A percentile compares a stretch with the other conserved stretches of the same genome.
Conservation (phyloP, 2,329 filamentous ascomycete species). For the Elsinoe ampelina region DNA sequence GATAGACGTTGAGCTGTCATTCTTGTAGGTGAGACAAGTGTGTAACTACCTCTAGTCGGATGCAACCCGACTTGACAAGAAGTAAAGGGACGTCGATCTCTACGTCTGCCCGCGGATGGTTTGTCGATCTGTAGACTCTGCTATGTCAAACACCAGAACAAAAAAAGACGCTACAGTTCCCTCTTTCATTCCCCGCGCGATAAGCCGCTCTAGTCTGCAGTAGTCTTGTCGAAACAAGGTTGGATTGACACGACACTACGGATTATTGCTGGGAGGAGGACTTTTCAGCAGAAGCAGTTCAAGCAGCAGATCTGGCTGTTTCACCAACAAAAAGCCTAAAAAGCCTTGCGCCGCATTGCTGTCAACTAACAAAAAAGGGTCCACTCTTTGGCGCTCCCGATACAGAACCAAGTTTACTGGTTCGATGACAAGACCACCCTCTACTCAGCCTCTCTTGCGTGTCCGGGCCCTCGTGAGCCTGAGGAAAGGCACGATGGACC, state of each 20-base stretch:
- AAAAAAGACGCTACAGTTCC: neutral
- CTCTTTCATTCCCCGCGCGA: neutral
- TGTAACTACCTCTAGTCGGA: too few relatives aligned
- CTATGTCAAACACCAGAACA: too few relatives aligned
- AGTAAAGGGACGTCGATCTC: neutral
- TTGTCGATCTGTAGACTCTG: neutral
- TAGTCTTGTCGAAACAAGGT: neutral
- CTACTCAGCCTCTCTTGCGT: conserved; percentile 10
- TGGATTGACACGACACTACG: conserved; percentile 10
- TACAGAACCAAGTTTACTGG: too few relatives aligned
- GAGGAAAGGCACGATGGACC: too few relatives aligned
- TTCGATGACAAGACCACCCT: conserved; percentile 6
- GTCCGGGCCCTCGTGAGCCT: too few relatives aligned
- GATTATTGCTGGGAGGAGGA: neutral
- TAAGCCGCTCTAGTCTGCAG: neutral
- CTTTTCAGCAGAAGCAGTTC: neutral
- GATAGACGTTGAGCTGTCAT: conserved; percentile 2
- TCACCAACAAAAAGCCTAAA: neutral
- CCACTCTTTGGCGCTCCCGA: too few relatives aligned
- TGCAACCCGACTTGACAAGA: neutral
- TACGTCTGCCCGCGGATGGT: conserved; percentile 2
- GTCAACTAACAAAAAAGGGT: neutral
- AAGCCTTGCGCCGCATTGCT: conserved; percentile 4
- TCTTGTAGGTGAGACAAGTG: neutral
- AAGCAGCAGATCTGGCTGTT: conserved; percentile 6